phyloP scores from a whole-genome alignment of 2,329 filamentous ascomycete species.

The Pestalotiopsis sp. region DNA sequence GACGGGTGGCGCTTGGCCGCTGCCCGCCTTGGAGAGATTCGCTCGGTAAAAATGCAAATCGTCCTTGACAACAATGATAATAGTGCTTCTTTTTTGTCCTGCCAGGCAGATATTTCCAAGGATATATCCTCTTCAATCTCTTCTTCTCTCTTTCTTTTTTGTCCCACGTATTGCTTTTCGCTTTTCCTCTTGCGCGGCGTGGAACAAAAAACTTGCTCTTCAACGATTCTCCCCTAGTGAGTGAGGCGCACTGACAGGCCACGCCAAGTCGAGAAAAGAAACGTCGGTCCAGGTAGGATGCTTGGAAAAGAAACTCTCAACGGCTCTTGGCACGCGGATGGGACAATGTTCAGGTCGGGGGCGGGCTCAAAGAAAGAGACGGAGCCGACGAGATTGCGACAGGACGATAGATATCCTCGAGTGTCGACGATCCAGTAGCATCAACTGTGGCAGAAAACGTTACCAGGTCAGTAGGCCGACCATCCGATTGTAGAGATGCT shows the following conservation, averaged over 20 bases:
- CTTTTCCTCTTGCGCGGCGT: background rate
- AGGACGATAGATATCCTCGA: too few species aligned
- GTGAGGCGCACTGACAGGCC: background rate
- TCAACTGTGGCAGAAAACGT: too few species aligned
- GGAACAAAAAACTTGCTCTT: background rate
- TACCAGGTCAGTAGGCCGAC: too few species aligned
- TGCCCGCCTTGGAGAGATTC: too few species aligned
- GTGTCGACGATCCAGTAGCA: too few species aligned
- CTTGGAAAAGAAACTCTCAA: background rate
- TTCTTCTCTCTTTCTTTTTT: background rate
- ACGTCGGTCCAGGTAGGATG: background rate
- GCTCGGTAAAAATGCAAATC: too few species aligned
- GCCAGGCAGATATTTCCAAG: background rate
- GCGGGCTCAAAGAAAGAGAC: background rate
- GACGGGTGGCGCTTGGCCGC: too few species aligned
- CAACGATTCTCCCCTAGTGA: background rate
- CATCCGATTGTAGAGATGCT: background rate
- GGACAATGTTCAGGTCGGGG: background rate
- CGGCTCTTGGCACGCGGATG: background rate
- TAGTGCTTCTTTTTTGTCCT: background rate
- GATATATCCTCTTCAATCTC: background rate
- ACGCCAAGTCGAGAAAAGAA: background rate
- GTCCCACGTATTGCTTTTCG: background rate
- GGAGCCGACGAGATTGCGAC: background rate
- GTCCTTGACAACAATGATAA: too few species aligned